Evolutionary conservation across 768 basidiomycete genomes (phyloP).

Genomic region (Suillus subluteus): DNA sequence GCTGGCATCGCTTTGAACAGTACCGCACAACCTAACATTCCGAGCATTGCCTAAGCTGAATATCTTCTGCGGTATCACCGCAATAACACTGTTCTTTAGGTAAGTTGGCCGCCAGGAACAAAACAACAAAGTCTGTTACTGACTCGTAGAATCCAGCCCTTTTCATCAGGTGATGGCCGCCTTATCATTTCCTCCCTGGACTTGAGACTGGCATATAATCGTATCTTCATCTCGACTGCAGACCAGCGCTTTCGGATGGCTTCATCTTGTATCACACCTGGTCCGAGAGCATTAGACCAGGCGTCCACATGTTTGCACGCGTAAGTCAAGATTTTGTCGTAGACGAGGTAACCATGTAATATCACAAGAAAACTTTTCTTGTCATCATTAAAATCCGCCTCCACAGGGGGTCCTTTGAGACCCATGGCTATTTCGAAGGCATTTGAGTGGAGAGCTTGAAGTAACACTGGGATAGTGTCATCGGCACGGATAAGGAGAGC

Average conservation of each 20-base stretch:
- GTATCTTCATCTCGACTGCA: neutral
- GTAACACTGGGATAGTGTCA: neutral
- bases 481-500: neutral
- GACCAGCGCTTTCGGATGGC: neutral
- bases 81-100: neutral
- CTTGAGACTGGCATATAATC: neutral
- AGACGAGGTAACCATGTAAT: neutral
- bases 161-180: neutral
- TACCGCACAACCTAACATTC: constrained; percentile 1
- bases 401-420: neutral
- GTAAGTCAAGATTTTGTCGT: constrained; percentile 4
- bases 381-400: neutral
- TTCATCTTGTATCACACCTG: neutral
- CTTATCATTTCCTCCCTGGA: neutral
- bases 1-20: constrained; percentile 3
- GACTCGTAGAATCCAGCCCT: neutral
- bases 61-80: neutral
- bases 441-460: neutral
- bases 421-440: neutral
- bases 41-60: neutral
- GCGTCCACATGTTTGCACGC: neutral
- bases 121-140: neutral
- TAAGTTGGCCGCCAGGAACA: neutral
- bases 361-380: neutral
- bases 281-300: neutral